phyloP scores from a whole-genome alignment of 75 land plant genomes.

The Pinus tabuliformis region DNA sequence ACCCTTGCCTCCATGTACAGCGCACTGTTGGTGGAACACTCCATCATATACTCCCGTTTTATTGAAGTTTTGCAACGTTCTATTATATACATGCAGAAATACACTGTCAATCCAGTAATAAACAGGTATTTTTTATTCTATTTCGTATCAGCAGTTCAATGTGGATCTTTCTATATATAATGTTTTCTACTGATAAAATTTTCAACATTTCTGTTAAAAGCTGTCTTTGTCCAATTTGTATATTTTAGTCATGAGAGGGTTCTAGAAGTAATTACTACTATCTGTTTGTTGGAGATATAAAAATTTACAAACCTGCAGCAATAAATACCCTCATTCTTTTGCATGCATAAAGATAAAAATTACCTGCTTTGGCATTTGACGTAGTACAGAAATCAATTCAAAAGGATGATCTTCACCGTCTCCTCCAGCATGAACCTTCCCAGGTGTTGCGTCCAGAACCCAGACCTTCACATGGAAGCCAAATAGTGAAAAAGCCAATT shows the following conservation, averaged over 20 bases:
- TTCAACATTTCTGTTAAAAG: neutral
- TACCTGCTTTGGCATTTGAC: constrained; percentile 78
- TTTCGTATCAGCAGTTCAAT: neutral
- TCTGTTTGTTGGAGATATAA: neutral
- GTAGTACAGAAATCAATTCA: constrained; percentile 69
- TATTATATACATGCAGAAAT: too few relatives aligned
- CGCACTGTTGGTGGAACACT: too few relatives aligned
- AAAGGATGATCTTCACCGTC: constrained; percentile 98
- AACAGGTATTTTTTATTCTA: too few relatives aligned
- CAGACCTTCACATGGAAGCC: constrained; percentile 59
- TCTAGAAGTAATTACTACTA: neutral
- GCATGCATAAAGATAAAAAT: neutral
- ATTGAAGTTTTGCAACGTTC: too few relatives aligned
- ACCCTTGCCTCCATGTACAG: too few relatives aligned
- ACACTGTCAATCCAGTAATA: too few relatives aligned
- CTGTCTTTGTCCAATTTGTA: neutral
- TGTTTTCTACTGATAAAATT: neutral
- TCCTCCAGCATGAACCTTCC: constrained; percentile 84
- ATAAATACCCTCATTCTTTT: neutral
- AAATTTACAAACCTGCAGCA: neutral
- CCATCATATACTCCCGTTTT: too few relatives aligned
- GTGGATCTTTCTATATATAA: neutral
- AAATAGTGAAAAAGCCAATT: constrained; percentile 4
- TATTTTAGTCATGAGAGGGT: neutral
- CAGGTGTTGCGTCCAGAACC: constrained; percentile 96